Conservation (phyloP, 495 filamentous ascomycete genomes). For the Pyrenula massariospora region DNA sequence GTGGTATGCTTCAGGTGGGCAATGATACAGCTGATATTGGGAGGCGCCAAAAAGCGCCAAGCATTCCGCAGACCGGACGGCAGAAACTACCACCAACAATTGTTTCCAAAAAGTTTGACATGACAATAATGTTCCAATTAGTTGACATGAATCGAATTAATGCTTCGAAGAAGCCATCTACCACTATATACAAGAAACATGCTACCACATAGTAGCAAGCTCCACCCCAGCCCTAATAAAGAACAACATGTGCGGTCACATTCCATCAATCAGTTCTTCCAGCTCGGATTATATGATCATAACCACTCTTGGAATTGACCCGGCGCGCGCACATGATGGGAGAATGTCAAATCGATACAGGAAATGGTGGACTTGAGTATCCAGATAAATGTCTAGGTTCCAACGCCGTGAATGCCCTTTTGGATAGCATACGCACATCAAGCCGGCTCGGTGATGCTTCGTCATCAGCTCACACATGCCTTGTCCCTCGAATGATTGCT, state of each 20-base stretch:
- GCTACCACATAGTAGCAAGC: background rate
- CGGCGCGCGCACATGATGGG: background rate
- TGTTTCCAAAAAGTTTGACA: no score
- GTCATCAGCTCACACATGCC: background rate
- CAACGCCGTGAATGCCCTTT: background rate
- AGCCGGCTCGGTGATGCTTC: background rate
- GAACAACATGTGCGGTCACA: background rate
- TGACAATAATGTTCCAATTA: no score
- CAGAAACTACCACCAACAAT: no score
- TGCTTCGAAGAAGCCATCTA: no score
- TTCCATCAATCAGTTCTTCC: no score
- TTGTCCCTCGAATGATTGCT: background rate
- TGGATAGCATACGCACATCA: background rate
- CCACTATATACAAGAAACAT: background rate
- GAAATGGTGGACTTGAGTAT: background rate
- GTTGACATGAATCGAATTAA: no score
- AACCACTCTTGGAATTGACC: background rate
- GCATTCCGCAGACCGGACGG: no score
- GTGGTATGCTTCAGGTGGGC: no score
- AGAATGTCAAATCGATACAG: background rate
- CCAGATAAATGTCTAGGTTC: background rate
- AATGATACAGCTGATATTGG: no score
- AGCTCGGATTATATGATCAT: background rate
- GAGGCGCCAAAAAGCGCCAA: no score
- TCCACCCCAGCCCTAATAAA: background rate